phyloP scores from a whole-genome alignment of 1,284 basidiomycete genomes.

The Trichosporon sp. region DNA sequence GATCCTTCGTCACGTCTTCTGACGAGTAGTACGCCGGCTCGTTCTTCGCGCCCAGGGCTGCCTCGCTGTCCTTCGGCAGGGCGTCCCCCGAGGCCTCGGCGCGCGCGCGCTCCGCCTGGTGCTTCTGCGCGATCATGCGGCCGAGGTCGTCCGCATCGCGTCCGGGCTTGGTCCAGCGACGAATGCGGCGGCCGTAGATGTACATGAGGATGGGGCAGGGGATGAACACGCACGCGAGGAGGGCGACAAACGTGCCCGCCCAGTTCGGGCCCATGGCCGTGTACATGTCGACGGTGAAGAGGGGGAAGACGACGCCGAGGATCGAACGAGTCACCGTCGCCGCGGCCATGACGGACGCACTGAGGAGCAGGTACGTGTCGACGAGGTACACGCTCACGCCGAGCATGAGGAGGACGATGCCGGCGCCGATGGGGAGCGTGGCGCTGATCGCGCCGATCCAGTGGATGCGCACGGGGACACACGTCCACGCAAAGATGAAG shows the following conservation, averaged over 20 bases:
- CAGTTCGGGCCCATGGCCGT: slow-evolving; percentile 56
- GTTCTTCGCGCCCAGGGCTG: not conserved
- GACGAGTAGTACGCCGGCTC: not conserved
- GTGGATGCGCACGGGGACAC: slow-evolving; percentile 52
- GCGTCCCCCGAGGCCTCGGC: not conserved
- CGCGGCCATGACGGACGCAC: slow-evolving; percentile 60
- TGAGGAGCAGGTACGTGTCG: slow-evolving; percentile 53
- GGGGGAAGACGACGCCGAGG: slow-evolving; percentile 57
- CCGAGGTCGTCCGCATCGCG: slow-evolving; percentile 26
- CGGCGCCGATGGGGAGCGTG: slow-evolving; percentile 56
- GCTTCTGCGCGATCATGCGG: slow-evolving; percentile 23
- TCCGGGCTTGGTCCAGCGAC: slow-evolving; percentile 26
- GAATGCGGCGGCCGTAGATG: slow-evolving; percentile 22
- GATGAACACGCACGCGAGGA: slow-evolving; percentile 24
- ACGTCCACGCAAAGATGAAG: slow-evolving; percentile 53
- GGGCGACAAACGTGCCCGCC: slow-evolving; percentile 48
- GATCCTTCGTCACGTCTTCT: not conserved
- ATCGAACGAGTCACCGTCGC: slow-evolving; percentile 62
- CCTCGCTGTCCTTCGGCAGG: not conserved
- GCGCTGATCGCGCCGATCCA: slow-evolving; percentile 62
- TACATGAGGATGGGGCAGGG: slow-evolving; percentile 26
- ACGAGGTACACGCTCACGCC: slow-evolving; percentile 53
- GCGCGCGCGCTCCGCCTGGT: not conserved
- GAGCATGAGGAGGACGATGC: slow-evolving; percentile 35
- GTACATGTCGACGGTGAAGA: slow-evolving; percentile 58